Evolutionary conservation across 1,139 yeast species (phyloP).

Genomic region (Geotrichum bryndzae): DNA sequence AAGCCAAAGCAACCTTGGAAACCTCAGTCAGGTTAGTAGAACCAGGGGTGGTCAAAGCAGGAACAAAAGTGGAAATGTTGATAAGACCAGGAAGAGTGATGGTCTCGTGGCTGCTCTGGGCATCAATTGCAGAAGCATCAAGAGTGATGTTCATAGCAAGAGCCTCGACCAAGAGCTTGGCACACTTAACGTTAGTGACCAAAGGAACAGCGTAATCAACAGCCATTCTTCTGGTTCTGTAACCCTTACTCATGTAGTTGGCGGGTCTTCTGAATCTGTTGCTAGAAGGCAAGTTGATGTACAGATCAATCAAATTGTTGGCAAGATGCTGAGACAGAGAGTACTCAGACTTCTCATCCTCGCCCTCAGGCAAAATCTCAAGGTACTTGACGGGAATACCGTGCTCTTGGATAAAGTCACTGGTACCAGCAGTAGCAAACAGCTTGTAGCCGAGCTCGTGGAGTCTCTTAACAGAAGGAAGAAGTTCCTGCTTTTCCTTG

Average conservation of each 20-base stretch:
- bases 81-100: slow-evolving; percentile 81
- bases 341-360: slow-evolving; percentile 77
- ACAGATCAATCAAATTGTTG: slow-evolving; percentile 90
- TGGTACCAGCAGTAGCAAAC: slow-evolving; percentile 98
- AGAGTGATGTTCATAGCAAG: slow-evolving; percentile 62
- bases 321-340: slow-evolving; percentile 95
- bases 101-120: slow-evolving; percentile 85
- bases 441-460: slow-evolving; percentile 80
- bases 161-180: slow-evolving; percentile 92
- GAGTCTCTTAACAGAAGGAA: slow-evolving; percentile 80
- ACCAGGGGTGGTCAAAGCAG: slow-evolving; percentile 49
- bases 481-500: slow-evolving; percentile 89
- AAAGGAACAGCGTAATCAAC: slow-evolving; percentile 97
- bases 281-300: slow-evolving; percentile 92
- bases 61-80: slow-evolving; percentile 73
- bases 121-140: slow-evolving; percentile 72
- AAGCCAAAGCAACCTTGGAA: slow-evolving; percentile 64
- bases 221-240: slow-evolving; percentile 98
- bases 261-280: slow-evolving; percentile 99
- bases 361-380: slow-evolving; percentile 62
- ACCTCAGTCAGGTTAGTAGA: slow-evolving; percentile 54
- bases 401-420: slow-evolving; percentile 95
- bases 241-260: slow-evolving; percentile 94
- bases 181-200: slow-evolving; percentile 96
- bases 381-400: slow-evolving; percentile 89